A percentile compares a stretch with the other conserved stretches of the same genome.
Evolutionary conservation across 2,329 filamentous ascomycete species (phyloP).

Genomic region (Teratosphaeria destructans): DNA sequence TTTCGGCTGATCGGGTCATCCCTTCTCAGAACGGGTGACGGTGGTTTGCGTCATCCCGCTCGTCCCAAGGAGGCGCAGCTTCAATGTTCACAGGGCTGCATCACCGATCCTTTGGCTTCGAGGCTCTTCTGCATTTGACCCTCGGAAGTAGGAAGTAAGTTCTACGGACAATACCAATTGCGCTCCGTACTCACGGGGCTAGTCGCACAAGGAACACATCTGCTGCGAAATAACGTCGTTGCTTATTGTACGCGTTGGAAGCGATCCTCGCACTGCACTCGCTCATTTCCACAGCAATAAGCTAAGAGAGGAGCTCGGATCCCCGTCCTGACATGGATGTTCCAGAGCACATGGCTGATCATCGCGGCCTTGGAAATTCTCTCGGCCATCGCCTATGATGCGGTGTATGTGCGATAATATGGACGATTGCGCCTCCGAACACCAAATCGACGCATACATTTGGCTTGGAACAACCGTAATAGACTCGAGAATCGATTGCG

Average conservation of each 20-base stretch:
- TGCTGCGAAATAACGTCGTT: too few relatives aligned
- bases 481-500: too few relatives aligned
- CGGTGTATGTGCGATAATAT: not conserved
- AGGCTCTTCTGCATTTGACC: not conserved
- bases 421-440: not conserved
- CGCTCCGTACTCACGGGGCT: not conserved
- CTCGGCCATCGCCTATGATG: not conserved
- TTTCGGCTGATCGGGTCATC: not conserved
- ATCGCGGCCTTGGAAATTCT: not conserved
- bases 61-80: not conserved
- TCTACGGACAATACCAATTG: not conserved
- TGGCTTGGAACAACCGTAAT: not conserved
- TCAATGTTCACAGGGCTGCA: not conserved
- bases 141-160: not conserved
- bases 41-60: not conserved
- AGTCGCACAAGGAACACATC: too few relatives aligned
- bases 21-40: not conserved
- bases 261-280: too few relatives aligned
- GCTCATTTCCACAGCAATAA: too few relatives aligned
- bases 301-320: not conserved
- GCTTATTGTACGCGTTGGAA: too few relatives aligned
- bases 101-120: not conserved
- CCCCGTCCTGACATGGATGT: not conserved
- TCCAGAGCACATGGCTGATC: not conserved
- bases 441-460: not conserved